Percentiles rank a stretch among this genome's conserved stretches.
phyloP scores from a whole-genome alignment of 208 protist species.

The Leishmania tarentolae region DNA sequence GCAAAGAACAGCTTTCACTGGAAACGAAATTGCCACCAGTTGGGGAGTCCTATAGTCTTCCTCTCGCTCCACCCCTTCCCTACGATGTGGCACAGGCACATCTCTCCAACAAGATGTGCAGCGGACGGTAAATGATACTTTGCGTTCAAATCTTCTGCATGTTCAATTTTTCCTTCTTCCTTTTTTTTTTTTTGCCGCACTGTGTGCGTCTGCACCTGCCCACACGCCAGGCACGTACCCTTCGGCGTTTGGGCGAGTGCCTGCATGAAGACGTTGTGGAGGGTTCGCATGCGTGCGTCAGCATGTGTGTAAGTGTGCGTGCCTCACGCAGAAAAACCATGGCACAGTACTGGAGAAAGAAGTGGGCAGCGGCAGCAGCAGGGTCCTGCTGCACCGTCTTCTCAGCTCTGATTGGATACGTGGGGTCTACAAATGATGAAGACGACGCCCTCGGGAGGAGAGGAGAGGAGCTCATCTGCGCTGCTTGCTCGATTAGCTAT shows the following conservation, averaged over 20 bases:
- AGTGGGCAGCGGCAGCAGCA: neutral
- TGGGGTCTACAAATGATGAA: neutral
- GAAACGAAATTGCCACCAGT: neutral
- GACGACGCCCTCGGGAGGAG: neutral
- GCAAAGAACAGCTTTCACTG: neutral
- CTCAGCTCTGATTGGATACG: neutral
- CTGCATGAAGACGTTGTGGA: too few relatives aligned
- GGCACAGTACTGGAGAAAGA: neutral
- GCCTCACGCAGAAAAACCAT: neutral
- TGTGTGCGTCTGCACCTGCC: neutral
- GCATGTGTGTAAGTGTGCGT: neutral
- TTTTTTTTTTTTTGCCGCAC: neutral
- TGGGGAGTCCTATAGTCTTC: neutral
- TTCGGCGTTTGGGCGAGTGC: neutral
- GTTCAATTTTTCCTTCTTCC: neutral
- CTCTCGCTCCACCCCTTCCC: neutral
- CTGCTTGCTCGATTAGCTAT: neutral
- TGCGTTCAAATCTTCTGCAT: neutral
- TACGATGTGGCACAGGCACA: neutral
- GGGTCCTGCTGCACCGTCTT: neutral
- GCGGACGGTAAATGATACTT: neutral
- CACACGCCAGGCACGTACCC: neutral
- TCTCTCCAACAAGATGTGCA: neutral
- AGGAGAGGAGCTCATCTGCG: neutral
- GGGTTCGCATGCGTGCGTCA: too few relatives aligned